Conservation (phyloP, 148 eudicot species). For the Rhododendron ovatum region DNA sequence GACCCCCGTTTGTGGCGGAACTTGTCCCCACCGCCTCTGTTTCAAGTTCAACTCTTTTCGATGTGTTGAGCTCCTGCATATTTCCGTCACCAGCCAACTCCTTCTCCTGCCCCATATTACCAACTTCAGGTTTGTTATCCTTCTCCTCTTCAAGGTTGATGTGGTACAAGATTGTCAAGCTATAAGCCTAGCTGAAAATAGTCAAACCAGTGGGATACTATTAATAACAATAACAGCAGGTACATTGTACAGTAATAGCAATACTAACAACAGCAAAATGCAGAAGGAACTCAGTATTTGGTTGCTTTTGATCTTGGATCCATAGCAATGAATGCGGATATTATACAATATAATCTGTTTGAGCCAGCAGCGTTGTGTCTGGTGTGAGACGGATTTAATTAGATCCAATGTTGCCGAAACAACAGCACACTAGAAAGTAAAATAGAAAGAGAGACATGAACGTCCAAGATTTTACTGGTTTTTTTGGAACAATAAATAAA, state of each 20-base stretch:
- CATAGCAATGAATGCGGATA: not conserved
- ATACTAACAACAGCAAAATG: not conserved
- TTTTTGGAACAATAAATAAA: not conserved
- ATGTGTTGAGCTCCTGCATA: not conserved
- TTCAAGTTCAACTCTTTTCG: slow-evolving; percentile 11
- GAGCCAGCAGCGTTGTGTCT: not conserved
- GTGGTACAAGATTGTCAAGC: not conserved
- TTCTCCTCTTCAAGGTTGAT: not conserved
- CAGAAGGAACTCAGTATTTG: no score
- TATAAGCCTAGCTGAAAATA: not conserved
- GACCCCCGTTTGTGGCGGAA: not conserved
- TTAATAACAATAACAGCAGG: not conserved
- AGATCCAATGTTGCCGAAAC: not conserved
- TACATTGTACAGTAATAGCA: not conserved
- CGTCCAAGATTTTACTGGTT: not conserved
- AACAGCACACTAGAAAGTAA: not conserved
- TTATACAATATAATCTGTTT: not conserved
- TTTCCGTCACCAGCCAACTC: not conserved
- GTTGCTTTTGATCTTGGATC: no score
- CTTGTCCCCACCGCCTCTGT: slow-evolving; percentile 1
- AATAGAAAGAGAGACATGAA: not conserved
- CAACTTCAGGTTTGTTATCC: not conserved
- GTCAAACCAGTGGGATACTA: not conserved
- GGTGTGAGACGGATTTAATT: not conserved
- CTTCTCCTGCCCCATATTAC: slow-evolving; percentile 2